Evolutionary conservation across 108 stramenopile species (phyloP).

Genomic region (Nitzschia inconspicua): DNA sequence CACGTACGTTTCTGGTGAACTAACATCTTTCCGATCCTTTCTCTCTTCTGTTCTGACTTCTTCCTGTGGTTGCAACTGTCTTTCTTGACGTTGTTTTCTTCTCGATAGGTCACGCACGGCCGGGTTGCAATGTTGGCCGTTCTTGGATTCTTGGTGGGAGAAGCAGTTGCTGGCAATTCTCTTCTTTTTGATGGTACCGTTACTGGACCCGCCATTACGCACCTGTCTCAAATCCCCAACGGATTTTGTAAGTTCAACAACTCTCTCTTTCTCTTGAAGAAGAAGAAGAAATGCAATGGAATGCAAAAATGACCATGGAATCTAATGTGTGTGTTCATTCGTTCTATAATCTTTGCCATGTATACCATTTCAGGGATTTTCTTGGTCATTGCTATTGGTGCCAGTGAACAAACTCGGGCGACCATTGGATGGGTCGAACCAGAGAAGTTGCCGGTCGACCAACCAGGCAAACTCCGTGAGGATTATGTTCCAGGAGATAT

Average conservation of each 20-base stretch:
- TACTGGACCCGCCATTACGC: slow-evolving; percentile 87
- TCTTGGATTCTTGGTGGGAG: slow-evolving; percentile 72
- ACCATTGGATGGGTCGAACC: slow-evolving; percentile 71
- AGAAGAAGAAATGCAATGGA: background rate
- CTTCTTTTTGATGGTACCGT: slow-evolving; percentile 77
- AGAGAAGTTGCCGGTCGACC: slow-evolving; percentile 40
- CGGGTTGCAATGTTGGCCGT: slow-evolving; percentile 52
- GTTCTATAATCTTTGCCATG: background rate
- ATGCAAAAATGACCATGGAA: background rate
- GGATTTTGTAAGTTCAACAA: slow-evolving; percentile 35
- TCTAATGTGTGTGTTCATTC: background rate
- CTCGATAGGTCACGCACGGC: too few species aligned
- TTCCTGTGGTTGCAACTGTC: too few species aligned
- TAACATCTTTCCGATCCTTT: too few species aligned
- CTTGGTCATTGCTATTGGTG: slow-evolving; percentile 60
- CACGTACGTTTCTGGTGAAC: too few species aligned
- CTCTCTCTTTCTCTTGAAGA: too few species aligned
- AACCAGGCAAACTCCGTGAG: slow-evolving; percentile 53
- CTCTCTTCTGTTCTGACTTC: too few species aligned
- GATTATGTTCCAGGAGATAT: slow-evolving; percentile 74
- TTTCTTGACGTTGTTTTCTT: too few species aligned
- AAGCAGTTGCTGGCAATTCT: slow-evolving; percentile 68
- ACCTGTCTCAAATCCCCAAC: slow-evolving; percentile 75
- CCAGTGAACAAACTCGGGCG: slow-evolving; percentile 53
- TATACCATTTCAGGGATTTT: slow-evolving; percentile 35